Evolutionary conservation across 2,329 filamentous ascomycete species (phyloP).

Genomic region (Aaosphaeria pasadenensis): DNA sequence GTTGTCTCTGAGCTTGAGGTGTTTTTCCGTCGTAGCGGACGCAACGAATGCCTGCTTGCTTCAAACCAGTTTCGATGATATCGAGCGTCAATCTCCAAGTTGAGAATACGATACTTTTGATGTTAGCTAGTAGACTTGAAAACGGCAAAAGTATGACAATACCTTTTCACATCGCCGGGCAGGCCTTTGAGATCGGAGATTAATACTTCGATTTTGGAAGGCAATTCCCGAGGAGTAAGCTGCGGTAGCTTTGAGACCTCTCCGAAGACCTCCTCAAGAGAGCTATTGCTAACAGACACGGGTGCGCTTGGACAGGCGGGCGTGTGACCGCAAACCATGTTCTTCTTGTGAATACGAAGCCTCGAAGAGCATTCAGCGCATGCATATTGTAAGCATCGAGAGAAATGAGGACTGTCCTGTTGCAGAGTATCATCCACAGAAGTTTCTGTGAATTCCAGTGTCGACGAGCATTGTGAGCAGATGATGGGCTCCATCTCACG

Average conservation of each 20-base stretch:
- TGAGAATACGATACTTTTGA: constrained; percentile 50
- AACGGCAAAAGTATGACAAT: constrained; percentile 1
- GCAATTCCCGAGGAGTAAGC: constrained; percentile 1
- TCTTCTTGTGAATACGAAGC: constrained; percentile 2
- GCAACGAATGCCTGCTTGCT: constrained; percentile 29
- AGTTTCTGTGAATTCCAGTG: constrained; percentile 3
- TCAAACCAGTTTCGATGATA: constrained; percentile 42
- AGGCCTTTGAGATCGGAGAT: constrained; percentile 29
- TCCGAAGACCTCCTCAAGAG: constrained; percentile 6
- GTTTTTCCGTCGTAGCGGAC: constrained; percentile 51
- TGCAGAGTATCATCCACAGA: constrained; percentile 1
- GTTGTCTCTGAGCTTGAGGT: constrained; percentile 41
- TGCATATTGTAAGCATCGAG: constrained; percentile 11
- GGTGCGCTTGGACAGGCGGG: constrained; percentile 10
- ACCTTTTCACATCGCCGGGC: constrained; percentile 36
- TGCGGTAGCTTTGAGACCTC: not conserved
- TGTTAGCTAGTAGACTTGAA: not conserved
- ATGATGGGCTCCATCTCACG: constrained; percentile 9
- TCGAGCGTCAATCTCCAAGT: constrained; percentile 51
- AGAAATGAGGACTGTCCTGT: constrained; percentile 7
- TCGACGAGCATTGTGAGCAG: constrained; percentile 10
- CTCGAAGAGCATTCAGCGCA: constrained; percentile 10
- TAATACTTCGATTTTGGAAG: constrained; percentile 34
- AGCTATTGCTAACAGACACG: constrained; percentile 6
- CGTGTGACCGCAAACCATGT: constrained; percentile 10